Conservation (phyloP, 169 alveolate species). For the Cryptosporidium andersoni region DNA sequence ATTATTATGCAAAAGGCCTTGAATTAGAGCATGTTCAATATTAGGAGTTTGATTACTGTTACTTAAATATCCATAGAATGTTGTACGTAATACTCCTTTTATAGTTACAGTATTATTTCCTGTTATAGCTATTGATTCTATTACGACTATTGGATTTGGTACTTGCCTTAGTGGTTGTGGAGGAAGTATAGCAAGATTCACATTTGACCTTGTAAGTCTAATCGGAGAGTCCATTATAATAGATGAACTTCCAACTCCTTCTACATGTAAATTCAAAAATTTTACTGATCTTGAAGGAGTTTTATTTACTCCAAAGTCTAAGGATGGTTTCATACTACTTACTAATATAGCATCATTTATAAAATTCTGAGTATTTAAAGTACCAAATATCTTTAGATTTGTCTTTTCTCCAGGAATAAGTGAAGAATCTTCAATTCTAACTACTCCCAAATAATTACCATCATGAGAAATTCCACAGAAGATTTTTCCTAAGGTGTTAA, state of each 20-base stretch:
- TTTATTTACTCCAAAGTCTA: slow-evolving; percentile 54
- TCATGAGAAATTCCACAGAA: slow-evolving; percentile 44
- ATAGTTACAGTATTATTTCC: slow-evolving; percentile 12
- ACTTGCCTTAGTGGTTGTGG: slow-evolving; percentile 66
- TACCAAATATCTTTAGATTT: slow-evolving; percentile 25
- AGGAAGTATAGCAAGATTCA: slow-evolving; percentile 48
- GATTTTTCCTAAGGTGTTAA: slow-evolving; percentile 50
- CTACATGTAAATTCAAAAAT: slow-evolving; percentile 15
- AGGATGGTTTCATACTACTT: slow-evolving; percentile 38
- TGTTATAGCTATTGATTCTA: slow-evolving; percentile 25
- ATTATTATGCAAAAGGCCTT: slow-evolving; percentile 30
- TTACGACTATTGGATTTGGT: slow-evolving; percentile 22
- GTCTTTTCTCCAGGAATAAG: slow-evolving; percentile 34
- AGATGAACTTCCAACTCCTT: slow-evolving; percentile 69
- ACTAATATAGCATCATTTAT: slow-evolving; percentile 25
- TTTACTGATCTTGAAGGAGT: slow-evolving; percentile 22
- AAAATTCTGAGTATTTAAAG: slow-evolving; percentile 52
- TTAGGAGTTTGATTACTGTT: slow-evolving; percentile 47
- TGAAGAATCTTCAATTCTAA: slow-evolving; percentile 40
- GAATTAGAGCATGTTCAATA: slow-evolving; percentile 28
- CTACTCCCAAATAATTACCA: slow-evolving; percentile 33
- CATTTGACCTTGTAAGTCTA: slow-evolving; percentile 20
- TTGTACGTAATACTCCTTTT: slow-evolving; percentile 41
- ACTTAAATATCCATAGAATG: slow-evolving; percentile 60
- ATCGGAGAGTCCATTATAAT: slow-evolving; percentile 49